phyloP scores from a whole-genome alignment of 129 eudicot species.

The Helichrysum umbraculigerum region DNA sequence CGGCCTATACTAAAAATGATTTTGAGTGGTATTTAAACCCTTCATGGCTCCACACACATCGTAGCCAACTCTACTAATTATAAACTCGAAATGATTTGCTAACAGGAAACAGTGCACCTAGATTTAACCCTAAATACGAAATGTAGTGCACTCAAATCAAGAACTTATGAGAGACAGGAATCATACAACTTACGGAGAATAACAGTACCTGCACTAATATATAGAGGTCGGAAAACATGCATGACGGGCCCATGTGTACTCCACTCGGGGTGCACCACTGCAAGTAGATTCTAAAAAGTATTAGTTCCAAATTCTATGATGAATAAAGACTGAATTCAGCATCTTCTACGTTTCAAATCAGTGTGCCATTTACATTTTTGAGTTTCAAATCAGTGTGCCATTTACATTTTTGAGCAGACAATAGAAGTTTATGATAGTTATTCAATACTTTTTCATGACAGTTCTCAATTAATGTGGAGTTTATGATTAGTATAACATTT shows the following conservation, averaged over 20 bases:
- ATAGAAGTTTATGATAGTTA: neutral
- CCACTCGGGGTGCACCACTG: conserved; percentile 54
- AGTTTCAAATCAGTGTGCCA: conserved; percentile 30
- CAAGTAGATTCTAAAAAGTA: conserved; percentile 36
- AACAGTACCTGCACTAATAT: conserved; percentile 54
- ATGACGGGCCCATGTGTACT: conserved; percentile 49
- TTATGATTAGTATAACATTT: conserved; percentile 7
- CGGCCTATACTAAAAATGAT: conserved; percentile 47
- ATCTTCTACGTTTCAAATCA: conserved; percentile 29
- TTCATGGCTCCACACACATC: neutral
- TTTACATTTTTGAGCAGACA: conserved; percentile 27
- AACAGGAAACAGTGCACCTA: conserved; percentile 34
- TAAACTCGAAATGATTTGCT: conserved; percentile 14
- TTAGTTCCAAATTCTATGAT: conserved; percentile 31
- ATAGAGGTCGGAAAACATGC: conserved; percentile 29
- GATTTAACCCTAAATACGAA: conserved; percentile 30
- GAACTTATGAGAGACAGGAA: conserved; percentile 27
- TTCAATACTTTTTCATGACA: neutral
- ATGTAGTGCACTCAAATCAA: conserved; percentile 33
- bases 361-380: conserved; percentile 32
- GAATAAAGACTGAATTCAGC: conserved; percentile 23
- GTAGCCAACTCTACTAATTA: neutral
- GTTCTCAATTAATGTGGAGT: neutral
- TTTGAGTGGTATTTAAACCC: conserved; percentile 33
- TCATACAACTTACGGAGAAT: conserved; percentile 29